Base-by-base conservation (phyloP, 768 basidiomycete species). In the Podaxis carcinomalis region DNA sequence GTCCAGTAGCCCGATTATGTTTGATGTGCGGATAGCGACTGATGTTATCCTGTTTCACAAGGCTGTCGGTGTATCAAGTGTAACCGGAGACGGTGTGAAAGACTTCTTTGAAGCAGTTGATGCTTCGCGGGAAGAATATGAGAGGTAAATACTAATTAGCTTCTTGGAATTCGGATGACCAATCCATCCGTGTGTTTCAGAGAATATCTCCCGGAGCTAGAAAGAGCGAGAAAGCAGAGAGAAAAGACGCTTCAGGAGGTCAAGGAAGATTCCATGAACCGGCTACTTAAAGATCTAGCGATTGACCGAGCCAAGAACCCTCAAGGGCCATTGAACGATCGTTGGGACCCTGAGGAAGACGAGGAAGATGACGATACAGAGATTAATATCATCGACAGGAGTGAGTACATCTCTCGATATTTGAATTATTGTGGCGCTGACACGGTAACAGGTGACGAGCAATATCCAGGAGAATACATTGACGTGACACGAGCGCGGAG, bases 31-130 rank as follows among this genome's bases (percentile, higher is more conserved):
- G 36, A 10, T 9, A 21, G 2, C 27, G 14, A 14, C 55, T 60
- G 32, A 50, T 13, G 40, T 49, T 39, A 16, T 40, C 16, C 27
- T 39, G 42, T 25, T 63, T 61, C 60, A 27, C 64, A 96, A 32
- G 95, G 85, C 95, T 3, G 96, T 98, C 11, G 95, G 97, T 14
- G 96, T 98, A 11, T 95, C 93, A 16, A 95, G 95, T 61, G 80
- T 93, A 80, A 98, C 97, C 1, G 97, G 97, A n/a, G 89, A 87
- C 32, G 97, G 97, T 3, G 84, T 99, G 68, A 80, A 87, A 64
- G 92, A 92, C 57, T 97, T 99, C 72, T 91, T 99, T 68, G 84
- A 89, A 32, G 94, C 93, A 1, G 94, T 99, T 9, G 89, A 95
- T 65, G 88, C 85, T 32, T 93, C 92, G 1, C 79, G 93, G 66